A percentile compares a stretch with the other conserved stretches of the same genome.
Conservation (phyloP, 805 yeast species). For the Wickerhamomyces silvicola region DNA sequence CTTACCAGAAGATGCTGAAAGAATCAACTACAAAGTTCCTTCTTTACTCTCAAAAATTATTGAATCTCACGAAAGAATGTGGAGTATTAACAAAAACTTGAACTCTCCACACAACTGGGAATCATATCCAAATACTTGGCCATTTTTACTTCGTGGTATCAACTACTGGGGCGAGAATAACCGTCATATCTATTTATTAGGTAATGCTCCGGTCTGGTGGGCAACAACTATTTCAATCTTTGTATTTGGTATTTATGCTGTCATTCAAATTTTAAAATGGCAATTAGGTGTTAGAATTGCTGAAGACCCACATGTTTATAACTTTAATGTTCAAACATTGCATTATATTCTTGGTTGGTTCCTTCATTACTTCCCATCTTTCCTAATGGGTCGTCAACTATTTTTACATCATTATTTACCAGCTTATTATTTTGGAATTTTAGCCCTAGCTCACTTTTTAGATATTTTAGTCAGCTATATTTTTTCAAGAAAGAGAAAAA, state of each 20-base stretch:
- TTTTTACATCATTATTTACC: slow-evolving; percentile 93
- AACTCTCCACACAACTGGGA: slow-evolving; percentile 67
- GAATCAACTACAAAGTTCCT: slow-evolving; percentile 46
- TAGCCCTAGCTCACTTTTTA: slow-evolving; percentile 65
- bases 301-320: slow-evolving; percentile 46
- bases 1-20: slow-evolving; percentile 37
- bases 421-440: slow-evolving; percentile 79
- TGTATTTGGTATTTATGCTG: slow-evolving; percentile 41
- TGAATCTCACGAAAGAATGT: slow-evolving; percentile 69
- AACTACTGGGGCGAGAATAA: slow-evolving; percentile 66
- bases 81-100: slow-evolving; percentile 67
- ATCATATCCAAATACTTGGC: slow-evolving; percentile 71
- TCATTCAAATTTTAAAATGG: slow-evolving; percentile 49
- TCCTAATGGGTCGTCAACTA: slow-evolving; percentile 86
- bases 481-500: slow-evolving; percentile 33
- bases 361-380: slow-evolving; percentile 68
- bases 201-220: slow-evolving; percentile 84
- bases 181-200: slow-evolving; percentile 62
- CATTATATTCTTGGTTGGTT: slow-evolving; percentile 66
- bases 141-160: slow-evolving; percentile 68
- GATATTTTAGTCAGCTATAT: slow-evolving; percentile 45
- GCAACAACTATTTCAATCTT: slow-evolving; percentile 47
- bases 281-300: slow-evolving; percentile 51
- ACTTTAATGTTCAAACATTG: slow-evolving; percentile 58
- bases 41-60: slow-evolving; percentile 52